Conservation (phyloP, 2,329 filamentous ascomycete species). For the Thelonectria olida region DNA sequence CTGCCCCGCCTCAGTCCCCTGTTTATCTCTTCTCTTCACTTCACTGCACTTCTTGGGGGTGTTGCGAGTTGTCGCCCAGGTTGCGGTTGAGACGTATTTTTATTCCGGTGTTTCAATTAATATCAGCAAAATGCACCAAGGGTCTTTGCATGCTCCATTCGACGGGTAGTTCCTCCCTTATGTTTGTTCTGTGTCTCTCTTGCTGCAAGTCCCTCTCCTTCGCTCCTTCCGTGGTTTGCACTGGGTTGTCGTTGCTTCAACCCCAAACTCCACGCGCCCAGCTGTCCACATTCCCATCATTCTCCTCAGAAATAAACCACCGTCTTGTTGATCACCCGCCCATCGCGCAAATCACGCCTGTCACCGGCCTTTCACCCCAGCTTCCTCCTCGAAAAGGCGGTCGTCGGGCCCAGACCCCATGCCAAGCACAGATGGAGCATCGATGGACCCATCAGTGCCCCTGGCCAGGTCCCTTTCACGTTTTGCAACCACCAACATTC, state of each 20-base stretch:
- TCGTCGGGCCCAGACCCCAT: background rate
- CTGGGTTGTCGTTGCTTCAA: background rate
- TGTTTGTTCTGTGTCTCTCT: background rate
- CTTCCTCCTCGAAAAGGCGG: background rate
- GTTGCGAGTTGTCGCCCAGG: background rate
- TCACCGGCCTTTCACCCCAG: background rate
- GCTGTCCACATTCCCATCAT: background rate
- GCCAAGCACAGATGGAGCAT: background rate
- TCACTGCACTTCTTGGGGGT: background rate
- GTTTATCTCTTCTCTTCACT: background rate
- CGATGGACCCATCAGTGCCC: background rate
- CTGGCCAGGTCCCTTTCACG: background rate
- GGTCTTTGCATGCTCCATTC: background rate
- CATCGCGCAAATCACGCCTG: background rate
- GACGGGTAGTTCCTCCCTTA: background rate
- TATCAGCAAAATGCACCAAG: background rate
- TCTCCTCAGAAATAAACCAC: background rate
- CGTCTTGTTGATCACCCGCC: background rate
- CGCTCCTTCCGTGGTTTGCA: background rate
- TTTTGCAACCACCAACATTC: background rate
- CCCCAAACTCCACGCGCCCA: background rate
- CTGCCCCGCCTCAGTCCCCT: constrained; percentile 2
- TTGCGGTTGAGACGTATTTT: background rate
- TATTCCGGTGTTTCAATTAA: background rate
- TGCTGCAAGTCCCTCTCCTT: background rate